Conservation (phyloP, 371 early-diverging fungal species). For the Rhizomucor pusillus region DNA sequence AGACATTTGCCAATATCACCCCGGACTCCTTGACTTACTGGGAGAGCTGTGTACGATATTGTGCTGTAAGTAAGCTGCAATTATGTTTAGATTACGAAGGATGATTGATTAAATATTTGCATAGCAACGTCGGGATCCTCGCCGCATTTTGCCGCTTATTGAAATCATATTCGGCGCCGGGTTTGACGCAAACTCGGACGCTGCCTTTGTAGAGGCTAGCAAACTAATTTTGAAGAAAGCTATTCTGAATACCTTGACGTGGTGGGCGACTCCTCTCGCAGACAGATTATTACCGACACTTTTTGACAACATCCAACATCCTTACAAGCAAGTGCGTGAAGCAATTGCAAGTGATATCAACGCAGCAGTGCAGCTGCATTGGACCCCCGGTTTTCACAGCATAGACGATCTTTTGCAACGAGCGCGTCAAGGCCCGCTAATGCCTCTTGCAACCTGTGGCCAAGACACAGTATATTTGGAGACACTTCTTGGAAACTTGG, state of each 20-base stretch:
- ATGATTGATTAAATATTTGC: neutral
- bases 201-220: constrained; percentile 81
- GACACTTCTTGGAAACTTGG: constrained; percentile 25
- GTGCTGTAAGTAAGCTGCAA: constrained; percentile 22
- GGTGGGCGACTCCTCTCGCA: constrained; percentile 62
- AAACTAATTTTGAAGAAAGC: constrained; percentile 68
- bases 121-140: constrained; percentile 75
- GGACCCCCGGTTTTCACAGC: constrained; percentile 54
- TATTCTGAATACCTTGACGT: constrained; percentile 57
- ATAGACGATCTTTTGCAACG: neutral
- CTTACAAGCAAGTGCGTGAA: constrained; percentile 89
- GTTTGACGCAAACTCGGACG: constrained; percentile 75
- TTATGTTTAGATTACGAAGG: neutral
- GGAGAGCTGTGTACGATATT: constrained; percentile 62
- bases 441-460: constrained; percentile 13
- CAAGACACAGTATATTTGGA: constrained; percentile 28
- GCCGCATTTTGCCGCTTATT: constrained; percentile 73
- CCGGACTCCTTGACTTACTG: constrained; percentile 76
- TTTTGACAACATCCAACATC: constrained; percentile 63
- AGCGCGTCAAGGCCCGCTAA: no score
- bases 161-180: constrained; percentile 58
- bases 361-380: constrained; percentile 59
- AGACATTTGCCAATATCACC: constrained; percentile 53
- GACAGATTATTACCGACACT: constrained; percentile 49
- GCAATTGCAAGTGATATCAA: constrained; percentile 71